Evolutionary conservation across 2,329 filamentous ascomycete genomes (phyloP).

Genomic region (Graphiopsis chlorocephala): DNA sequence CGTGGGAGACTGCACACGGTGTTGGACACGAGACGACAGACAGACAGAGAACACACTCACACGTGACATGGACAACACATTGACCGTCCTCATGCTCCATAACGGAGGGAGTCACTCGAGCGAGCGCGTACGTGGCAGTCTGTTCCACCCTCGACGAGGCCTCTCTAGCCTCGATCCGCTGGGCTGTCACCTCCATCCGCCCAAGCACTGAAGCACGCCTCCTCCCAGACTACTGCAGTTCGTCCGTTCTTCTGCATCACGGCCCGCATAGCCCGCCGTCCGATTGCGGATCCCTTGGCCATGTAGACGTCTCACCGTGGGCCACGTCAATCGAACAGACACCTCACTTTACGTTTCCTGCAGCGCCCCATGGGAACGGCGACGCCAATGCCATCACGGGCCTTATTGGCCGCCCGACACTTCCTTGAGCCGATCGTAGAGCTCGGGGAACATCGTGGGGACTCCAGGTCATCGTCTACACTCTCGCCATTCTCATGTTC

Average conservation of each 20-base stretch:
- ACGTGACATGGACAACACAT: neutral
- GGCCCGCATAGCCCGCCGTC: slow-evolving; percentile 6
- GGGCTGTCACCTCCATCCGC: neutral
- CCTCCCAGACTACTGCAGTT: slow-evolving; percentile 7
- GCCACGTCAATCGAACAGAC: slow-evolving; percentile 14
- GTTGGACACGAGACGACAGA: neutral
- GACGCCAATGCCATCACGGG: neutral
- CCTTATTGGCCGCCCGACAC: slow-evolving; percentile 6
- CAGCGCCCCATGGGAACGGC: neutral
- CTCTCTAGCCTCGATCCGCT: slow-evolving; percentile 2
- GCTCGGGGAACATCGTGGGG: neutral
- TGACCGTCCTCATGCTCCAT: neutral
- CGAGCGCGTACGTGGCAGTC: neutral
- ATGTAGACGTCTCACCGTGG: slow-evolving; percentile 9
- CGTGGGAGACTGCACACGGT: neutral
- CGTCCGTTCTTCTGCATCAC: slow-evolving; percentile 8
- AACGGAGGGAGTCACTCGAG: neutral
- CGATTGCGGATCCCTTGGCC: neutral
- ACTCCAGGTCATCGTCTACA: neutral
- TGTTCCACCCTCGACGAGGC: neutral
- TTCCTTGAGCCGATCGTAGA: neutral
- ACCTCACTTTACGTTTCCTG: slow-evolving; percentile 12
- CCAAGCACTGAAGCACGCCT: neutral
- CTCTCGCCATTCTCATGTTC: neutral
- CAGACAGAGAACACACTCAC: neutral